phyloP scores from a whole-genome alignment of 2,329 filamentous ascomycete species.

The Penicillium sclerotigenum region DNA sequence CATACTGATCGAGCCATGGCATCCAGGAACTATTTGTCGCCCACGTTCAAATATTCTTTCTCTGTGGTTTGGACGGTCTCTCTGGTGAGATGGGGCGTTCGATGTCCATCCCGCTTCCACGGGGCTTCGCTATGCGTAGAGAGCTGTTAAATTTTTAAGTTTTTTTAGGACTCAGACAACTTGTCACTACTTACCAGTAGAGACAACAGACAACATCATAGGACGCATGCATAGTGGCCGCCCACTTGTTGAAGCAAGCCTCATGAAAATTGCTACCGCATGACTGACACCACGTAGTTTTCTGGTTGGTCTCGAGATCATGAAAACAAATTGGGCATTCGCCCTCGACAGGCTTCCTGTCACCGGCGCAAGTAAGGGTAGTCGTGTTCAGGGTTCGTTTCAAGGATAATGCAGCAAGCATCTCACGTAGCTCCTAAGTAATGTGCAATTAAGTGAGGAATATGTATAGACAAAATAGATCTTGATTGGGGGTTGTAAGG shows the following conservation, averaged over 20 bases:
- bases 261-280: slow-evolving; percentile 65
- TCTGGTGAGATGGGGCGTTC: not conserved
- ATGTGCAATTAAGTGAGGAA: not conserved
- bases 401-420: slow-evolving; percentile 54
- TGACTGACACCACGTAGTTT: slow-evolving; percentile 57
- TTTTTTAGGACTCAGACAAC: not conserved
- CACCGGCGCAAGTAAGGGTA: slow-evolving; percentile 35
- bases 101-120: not conserved
- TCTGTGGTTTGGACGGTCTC: not conserved
- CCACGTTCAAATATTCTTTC: slow-evolving; percentile 48
- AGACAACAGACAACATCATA: slow-evolving; percentile 40
- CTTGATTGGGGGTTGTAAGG: not conserved
- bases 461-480: not conserved
- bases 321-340: slow-evolving; percentile 64
- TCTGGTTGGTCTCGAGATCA: slow-evolving; percentile 48
- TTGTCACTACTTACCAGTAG: slow-evolving; percentile 40
- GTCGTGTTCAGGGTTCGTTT: slow-evolving; percentile 42
- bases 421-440: slow-evolving; percentile 52
- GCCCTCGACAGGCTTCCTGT: slow-evolving; percentile 58
- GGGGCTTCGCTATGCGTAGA: slow-evolving; percentile 30
- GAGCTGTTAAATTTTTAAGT: not conserved
- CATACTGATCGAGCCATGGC: slow-evolving; percentile 31
- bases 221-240: slow-evolving; percentile 30
- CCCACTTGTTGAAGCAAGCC: slow-evolving; percentile 56
- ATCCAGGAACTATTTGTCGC: slow-evolving; percentile 38